Evolutionary conservation across 2,329 filamentous ascomycete species (phyloP), one percentile per base, ranked within the genome.

Genomic region (Beauveria scarabaeidicola): DNA sequence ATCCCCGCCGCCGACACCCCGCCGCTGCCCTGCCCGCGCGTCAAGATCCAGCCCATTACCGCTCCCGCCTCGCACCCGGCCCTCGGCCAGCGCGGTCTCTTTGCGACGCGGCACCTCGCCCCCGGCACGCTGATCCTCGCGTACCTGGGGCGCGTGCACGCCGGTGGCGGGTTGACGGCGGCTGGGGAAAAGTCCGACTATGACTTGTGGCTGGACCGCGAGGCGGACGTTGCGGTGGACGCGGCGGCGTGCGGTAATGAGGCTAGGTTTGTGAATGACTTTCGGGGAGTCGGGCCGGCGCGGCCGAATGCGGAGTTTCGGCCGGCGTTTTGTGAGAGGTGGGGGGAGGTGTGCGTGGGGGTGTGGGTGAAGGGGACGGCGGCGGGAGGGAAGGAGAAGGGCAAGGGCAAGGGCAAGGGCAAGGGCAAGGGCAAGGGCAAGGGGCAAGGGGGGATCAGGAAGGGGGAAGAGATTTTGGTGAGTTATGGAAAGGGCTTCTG

Each of bases 401-500:
- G 56, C 43, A 66, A 63, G 61, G 69, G n/a, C n/a, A n/a, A n/a
- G 67, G 62, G 63, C 64, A 58, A 72, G 77, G 25, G 62, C 21
- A 21, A n/a, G 4, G 51, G 13, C 6, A 41, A 40, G 13, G 32
- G 25, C 38, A 57, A 56, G 41, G 11, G 11, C 7, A 43, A 57
- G 59, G 40, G 66, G 62, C 61, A 69, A 67, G 62, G 63, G 64
- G 72, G 78, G 1, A 78, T 86, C 29, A 77, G 68, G 52, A 84
- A 81, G 70, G 84, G 84, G 1, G 78, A 85, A 62, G 85, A 88
- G 75, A 81, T 88, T 57, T 67, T 87, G 55, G 81, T 88, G 13
- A 86, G 82, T 64, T 87, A 88, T 66, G 85, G 84, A 6, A 87
- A 84, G 69, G 85, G 85, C 0, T 87, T 88, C 63, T 88, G 85